These are phyloP conservation scores for Penicillium glabrum DNA, from an alignment of 2,329 filamentous ascomycete species.

Conservation along the genomic window DNA sequence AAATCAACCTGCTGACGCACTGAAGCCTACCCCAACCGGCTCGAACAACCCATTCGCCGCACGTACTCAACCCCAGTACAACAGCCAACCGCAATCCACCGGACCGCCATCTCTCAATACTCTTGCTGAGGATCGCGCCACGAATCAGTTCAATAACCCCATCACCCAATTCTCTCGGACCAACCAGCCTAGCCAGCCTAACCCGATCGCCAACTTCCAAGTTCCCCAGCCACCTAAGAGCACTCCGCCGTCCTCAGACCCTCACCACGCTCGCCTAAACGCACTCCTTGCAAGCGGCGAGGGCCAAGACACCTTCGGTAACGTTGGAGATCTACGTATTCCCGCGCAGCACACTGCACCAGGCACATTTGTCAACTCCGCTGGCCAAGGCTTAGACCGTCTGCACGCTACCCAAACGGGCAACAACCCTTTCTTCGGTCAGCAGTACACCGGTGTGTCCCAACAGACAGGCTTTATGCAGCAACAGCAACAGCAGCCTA, in stretches of 20 bases:
- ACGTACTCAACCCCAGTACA: conserved; percentile 58
- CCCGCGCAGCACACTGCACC: conserved; percentile 95
- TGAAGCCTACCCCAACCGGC: conserved; percentile 83
- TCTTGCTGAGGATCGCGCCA: conserved; percentile 80
- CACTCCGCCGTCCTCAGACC: conserved; percentile 45
- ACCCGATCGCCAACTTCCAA: conserved; percentile 36
- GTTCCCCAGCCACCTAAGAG: conserved; percentile 34
- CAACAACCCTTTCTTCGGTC: conserved; percentile 85
- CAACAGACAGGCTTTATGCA: conserved; percentile 48
- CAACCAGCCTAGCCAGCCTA: conserved; percentile 43
- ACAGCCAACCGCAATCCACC: conserved; percentile 46
- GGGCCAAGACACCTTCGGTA: conserved; percentile 95
- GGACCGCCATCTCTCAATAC: conserved; percentile 70
- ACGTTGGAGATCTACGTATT: conserved; percentile 93
- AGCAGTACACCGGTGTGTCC: conserved; percentile 73
- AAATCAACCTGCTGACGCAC: conserved; percentile 57
- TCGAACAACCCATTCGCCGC: conserved; percentile 97
- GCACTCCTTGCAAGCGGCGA: conserved; percentile 82
- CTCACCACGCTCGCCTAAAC: conserved; percentile 74
- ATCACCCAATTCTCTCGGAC: conserved; percentile 15
- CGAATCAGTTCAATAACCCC: conserved; percentile 58
- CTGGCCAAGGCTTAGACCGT: conserved; percentile 73
- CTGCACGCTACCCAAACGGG: conserved; percentile 69
- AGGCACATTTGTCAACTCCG: conserved; percentile 94
- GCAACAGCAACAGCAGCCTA: conserved; percentile 42